Evolutionary conservation across 495 filamentous ascomycete species (phyloP).

Genomic region (Xylaria palmicola): DNA sequence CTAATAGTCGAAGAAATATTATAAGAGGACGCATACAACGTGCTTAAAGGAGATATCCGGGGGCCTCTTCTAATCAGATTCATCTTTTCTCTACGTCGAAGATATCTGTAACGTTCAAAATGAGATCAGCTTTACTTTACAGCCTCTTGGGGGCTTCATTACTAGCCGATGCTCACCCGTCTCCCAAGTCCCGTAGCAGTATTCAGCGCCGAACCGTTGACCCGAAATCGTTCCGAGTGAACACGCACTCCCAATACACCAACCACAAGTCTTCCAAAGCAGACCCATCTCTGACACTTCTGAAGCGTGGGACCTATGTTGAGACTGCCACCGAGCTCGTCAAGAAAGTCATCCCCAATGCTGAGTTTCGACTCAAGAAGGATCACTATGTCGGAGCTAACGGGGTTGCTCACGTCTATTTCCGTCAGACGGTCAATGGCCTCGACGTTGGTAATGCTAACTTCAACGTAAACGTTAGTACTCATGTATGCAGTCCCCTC

Average conservation of each 20-base stretch:
- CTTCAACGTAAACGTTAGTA: constrained; percentile 48
- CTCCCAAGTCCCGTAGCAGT: background rate
- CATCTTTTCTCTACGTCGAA: background rate
- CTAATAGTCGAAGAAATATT: background rate
- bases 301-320: constrained; percentile 17
- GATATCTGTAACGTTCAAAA: background rate
- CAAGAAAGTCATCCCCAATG: constrained; percentile 14
- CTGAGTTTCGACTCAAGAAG: constrained; percentile 34
- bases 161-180: constrained; percentile 9
- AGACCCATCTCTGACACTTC: constrained; percentile 7
- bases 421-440: constrained; percentile 45
- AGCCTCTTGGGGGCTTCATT: constrained; percentile 21
- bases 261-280: constrained; percentile 12
- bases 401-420: constrained; percentile 43
- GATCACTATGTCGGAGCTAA: constrained; percentile 38
- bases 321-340: constrained; percentile 21
- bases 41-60: background rate
- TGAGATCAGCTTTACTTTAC: constrained; percentile 21
- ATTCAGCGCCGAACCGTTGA: constrained; percentile 17
- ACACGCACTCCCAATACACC: constrained; percentile 11
- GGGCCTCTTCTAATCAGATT: background rate
- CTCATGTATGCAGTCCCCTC: background rate
- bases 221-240: constrained; percentile 8
- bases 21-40: background rate
- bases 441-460: constrained; percentile 49